Base-by-base conservation (phyloP, 805 yeast genomes). In the Naumovozyma baii region DNA sequence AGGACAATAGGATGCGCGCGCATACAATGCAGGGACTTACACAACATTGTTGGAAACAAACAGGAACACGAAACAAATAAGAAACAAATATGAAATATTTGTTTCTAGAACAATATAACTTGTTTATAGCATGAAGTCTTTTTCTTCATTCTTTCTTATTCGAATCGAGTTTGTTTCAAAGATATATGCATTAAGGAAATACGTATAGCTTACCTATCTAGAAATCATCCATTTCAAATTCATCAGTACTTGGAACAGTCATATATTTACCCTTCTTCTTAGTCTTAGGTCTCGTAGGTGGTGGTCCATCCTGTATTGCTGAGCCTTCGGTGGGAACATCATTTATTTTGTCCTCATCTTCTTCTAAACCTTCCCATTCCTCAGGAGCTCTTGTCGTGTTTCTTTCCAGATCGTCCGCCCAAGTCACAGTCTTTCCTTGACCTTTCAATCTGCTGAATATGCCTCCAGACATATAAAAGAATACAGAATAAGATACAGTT, bases 321-420 rank as follows among this genome's bases (percentile, higher is more conserved):
- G 32, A 16, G 12, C 17, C 18, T 13, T 15, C 26, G 2, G 17
- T 18, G 14, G 13, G 14, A 19, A 10, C 29, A 9, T 10, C 12
- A 13, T 26, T 16, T 10, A 13, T 20, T 19, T 25, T 15, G 16
- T 41, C 33, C 14, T 42, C 41, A 19, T 49, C 48, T 7, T 49
- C 31, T 12, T 36, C 43, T 4, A 51, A 55, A 33, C 46, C 38
- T 18, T 42, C 36, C 10, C 33, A 18, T 3, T 39, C 45, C 13
- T 20, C 37, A 18, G 44, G 40, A 14, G 34, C 33, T 1, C 41
- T 41, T 14, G 48, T 29, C 14, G 15, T 13, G 14, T n/a, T 29
- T 29, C 31, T 46, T 39, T 52, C 60, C 14, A 55, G 40, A 31
- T 57, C 63, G 43, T 62, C 66, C 2, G 67, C 66, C 66, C 68